Evolutionary conservation across 805 yeast genomes (phyloP).

Genomic region (Barnettozyma californica): DNA sequence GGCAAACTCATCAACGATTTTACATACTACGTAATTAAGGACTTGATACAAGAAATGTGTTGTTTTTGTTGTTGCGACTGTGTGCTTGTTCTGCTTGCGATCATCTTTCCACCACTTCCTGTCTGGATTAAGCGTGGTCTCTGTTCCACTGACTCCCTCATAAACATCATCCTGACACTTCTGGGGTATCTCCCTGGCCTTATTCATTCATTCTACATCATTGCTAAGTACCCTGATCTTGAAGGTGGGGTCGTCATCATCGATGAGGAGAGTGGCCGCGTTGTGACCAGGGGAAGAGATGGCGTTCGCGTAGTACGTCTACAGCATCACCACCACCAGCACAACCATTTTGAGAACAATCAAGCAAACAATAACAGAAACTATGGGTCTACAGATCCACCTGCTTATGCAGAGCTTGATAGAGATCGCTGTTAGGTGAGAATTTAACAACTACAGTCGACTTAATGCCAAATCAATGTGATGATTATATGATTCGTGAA

Average conservation of each 20-base stretch:
- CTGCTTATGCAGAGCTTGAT: conserved; percentile 9
- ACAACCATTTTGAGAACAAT: conserved; percentile 4
- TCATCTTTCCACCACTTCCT: conserved; percentile 74
- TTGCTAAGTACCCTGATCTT: conserved; percentile 56
- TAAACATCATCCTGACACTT: conserved; percentile 65
- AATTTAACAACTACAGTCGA: not conserved
- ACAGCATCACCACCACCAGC: not conserved
- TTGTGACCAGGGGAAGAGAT: conserved; percentile 9
- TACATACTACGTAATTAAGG: too few species aligned
- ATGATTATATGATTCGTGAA: conserved; percentile 2
- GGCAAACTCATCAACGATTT: too few species aligned
- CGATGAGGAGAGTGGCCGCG: conserved; percentile 25
- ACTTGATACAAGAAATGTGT: not conserved
- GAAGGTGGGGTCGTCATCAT: conserved; percentile 23
- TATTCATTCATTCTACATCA: conserved; percentile 73
- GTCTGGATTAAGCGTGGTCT: conserved; percentile 70
- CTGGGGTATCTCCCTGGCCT: conserved; percentile 77
- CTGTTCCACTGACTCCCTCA: conserved; percentile 62
- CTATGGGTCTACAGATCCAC: conserved; percentile 10
- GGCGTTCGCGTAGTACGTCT: conserved; percentile 5
- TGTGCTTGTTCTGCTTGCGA: conserved; percentile 60
- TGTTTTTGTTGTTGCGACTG: conserved; percentile 41
- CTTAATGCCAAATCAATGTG: not conserved
- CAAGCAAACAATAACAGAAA: not conserved
- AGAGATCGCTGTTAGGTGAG: not conserved